Evolutionary conservation across 768 basidiomycete genomes (phyloP).

Genomic region (Coprinellus micaceus): DNA sequence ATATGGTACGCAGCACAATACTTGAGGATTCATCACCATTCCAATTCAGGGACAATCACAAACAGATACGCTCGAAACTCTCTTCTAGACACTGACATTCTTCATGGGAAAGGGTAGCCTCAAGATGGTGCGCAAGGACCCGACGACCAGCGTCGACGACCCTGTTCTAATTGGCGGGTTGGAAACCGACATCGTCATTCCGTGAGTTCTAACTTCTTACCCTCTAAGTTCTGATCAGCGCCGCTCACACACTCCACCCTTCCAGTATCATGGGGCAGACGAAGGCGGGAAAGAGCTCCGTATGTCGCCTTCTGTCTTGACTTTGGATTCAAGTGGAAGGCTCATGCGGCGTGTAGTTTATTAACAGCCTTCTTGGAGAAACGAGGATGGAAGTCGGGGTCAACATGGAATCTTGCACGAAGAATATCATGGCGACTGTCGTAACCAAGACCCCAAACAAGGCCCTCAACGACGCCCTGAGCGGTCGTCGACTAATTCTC

Average conservation of each 20-base stretch:
- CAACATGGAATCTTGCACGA: background rate
- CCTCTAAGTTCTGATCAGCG: background rate
- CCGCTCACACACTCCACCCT: no score
- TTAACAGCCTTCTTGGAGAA: background rate
- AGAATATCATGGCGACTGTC: background rate
- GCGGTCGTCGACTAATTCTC: slow-evolving; percentile 5
- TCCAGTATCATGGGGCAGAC: slow-evolving; percentile 12
- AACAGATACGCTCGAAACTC: no score
- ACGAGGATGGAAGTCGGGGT: background rate
- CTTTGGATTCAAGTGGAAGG: no score
- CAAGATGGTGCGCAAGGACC: no score
- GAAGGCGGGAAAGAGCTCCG: slow-evolving; percentile 3
- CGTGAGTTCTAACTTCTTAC: background rate
- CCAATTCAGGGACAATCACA: no score
- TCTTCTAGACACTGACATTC: no score
- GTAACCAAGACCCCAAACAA: background rate
- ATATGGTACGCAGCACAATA: no score
- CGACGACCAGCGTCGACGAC: no score
- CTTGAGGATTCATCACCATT: no score
- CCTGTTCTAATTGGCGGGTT: no score
- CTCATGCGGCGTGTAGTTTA: background rate
- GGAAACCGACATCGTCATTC: slow-evolving; percentile 9
- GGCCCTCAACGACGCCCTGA: background rate
- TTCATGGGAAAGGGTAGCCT: no score
- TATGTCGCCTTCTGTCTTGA: background rate